These are phyloP conservation scores for Vigna unguiculata DNA, from an alignment of 306 rosid species.

Conservation along the genomic window DNA sequence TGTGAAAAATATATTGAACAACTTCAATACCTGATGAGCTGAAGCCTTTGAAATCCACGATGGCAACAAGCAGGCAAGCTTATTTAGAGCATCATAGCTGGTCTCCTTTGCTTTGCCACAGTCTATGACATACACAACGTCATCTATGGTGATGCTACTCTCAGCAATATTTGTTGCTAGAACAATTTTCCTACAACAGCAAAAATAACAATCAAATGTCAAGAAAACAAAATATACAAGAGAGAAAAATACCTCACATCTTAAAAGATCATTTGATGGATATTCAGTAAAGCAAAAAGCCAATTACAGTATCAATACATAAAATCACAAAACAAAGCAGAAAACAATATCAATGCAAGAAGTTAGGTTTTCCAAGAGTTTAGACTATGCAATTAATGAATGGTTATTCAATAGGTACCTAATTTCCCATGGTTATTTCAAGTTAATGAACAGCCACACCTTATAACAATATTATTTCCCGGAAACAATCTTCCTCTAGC, in stretches of 20 bases:
- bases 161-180: constrained; percentile 98
- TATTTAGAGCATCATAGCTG: constrained; percentile 95
- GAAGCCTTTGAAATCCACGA: constrained; percentile 99
- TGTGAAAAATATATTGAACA: constrained; percentile 23
- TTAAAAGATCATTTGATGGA: constrained; percentile 9
- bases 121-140: constrained; percentile 91
- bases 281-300: not conserved
- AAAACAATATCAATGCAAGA: constrained; percentile 5
- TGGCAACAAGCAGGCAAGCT: constrained; percentile 92
- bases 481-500: constrained; percentile 26
- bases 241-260: not conserved
- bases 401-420: constrained; percentile 11
- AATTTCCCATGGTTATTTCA: not conserved
- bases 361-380: constrained; percentile 29
- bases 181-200: constrained; percentile 83
- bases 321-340: not conserved
- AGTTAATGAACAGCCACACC: constrained; percentile 11
- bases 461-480: not conserved
- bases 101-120: constrained; percentile 99
- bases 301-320: constrained; percentile 19
- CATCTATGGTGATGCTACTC: constrained; percentile 98
- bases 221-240: constrained; percentile 14
- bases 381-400: not conserved
- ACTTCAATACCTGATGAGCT: constrained; percentile 83
- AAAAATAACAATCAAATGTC: constrained; percentile 39